Base-by-base conservation (phyloP, 139 green algal genomes). In the Volvox africanus region DNA sequence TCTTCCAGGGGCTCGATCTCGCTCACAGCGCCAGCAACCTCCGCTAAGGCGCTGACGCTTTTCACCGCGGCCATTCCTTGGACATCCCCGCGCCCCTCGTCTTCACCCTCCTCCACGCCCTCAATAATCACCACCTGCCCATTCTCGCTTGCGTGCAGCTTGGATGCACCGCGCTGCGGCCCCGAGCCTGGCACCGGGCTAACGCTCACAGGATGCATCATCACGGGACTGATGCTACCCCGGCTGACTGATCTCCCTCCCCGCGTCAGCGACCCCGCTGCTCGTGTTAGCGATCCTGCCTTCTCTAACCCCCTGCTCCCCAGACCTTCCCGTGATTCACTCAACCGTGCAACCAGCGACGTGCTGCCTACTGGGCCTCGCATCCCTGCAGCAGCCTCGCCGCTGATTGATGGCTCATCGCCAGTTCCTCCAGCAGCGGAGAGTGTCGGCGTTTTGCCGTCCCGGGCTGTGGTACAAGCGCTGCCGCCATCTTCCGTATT, bases 61-160 rank as follows among this genome's bases (percentile, higher is more conserved):
- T 65, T 62, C 26, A 79, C 19, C 33, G 80, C 21, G 37, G 36
- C 37, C 13, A 69, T 33, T 22, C 79, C 37, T 9, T 19, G 11
- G 50, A 17, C 9, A 26, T 20, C 55, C 1, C 79, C 79, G 0
- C 16, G 50, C 21, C 50, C 21, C 26, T 82, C 85, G 14, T 69
- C 85, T 19, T 55, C 85, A 19, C 2, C 85, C 69, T 89, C 85
- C 83, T 79, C 67, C 36, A 89, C 85, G 28, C 69, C 69, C 68
- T 89, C 85, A n/a, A 89, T 37, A 16, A 89, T 82, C 44, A 89
- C 85, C 37, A 89, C 85, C 69, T 89, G 32, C 69, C 69, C 85
- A 37, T 33, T 82, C 36, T 82, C 85, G 22, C 37, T n/a, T 69
- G 83, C 26, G 1, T 36, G 67, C 68, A 89, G 32, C 24, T 80